phyloP scores from a whole-genome alignment of 164 flowering plant species.

The Echeveria elegans region DNA sequence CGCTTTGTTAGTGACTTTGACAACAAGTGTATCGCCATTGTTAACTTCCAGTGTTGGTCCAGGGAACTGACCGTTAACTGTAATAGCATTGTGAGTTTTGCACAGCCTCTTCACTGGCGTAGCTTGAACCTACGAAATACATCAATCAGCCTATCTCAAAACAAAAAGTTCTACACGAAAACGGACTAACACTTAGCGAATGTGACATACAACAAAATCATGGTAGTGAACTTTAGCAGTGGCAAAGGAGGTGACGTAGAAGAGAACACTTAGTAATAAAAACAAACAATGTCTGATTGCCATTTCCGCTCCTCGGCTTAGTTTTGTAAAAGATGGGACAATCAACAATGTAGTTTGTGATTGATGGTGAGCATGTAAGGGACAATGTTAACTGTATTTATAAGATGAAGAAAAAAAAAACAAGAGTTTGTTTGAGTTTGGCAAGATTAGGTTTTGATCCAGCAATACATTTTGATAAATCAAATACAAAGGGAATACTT shows the following conservation, averaged over 20 bases:
- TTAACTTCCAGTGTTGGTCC: conserved; percentile 30
- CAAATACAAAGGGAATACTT: not conserved
- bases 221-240: conserved; percentile 2
- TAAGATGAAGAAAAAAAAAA: not conserved
- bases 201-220: not conserved
- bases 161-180: not conserved
- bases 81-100: conserved; percentile 29
- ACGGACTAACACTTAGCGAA: not conserved
- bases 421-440: conserved; percentile 4
- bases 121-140: not conserved
- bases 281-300: not conserved
- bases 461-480: conserved; percentile 1
- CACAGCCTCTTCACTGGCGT: conserved; percentile 28
- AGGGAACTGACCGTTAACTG: conserved; percentile 34
- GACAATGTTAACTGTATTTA: not conserved
- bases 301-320: not conserved
- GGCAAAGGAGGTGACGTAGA: not conserved
- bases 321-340: not conserved
- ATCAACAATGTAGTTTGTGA: not conserved
- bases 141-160: not conserved
- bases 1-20: conserved; percentile 29
- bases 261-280: not conserved
- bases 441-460: conserved; percentile 4
- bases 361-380: not conserved
- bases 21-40: conserved; percentile 28